These are phyloP conservation scores for Teratosphaeria epicoccoides DNA, from an alignment of 2,329 filamentous ascomycete species.

Conservation along the genomic window DNA sequence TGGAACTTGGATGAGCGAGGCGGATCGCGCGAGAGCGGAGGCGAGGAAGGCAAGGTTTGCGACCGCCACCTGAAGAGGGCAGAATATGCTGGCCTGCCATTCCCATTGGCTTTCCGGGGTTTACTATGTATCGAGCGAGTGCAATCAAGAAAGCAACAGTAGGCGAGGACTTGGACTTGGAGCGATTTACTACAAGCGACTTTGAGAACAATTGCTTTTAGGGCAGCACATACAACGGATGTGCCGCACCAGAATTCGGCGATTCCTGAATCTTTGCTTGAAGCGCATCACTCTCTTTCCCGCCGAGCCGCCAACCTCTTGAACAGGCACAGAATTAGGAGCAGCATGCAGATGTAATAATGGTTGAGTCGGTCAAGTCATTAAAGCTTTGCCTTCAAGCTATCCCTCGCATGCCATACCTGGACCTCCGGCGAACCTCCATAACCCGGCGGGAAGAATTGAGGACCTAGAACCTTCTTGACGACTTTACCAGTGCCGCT, in stretches of 20 bases:
- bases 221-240: not conserved
- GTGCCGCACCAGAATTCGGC: not conserved
- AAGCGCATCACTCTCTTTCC: not conserved
- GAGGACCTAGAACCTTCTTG: constrained; percentile 32
- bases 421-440: constrained; percentile 14
- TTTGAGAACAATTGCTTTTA: not conserved
- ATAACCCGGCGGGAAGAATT: constrained; percentile 22
- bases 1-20: constrained; percentile 33
- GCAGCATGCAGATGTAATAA: too few relatives aligned
- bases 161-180: not conserved
- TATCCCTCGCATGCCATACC: constrained; percentile 13
- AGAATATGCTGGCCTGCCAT: not conserved
- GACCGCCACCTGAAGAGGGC: constrained; percentile 3
- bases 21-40: constrained; percentile 34
- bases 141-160: not conserved
- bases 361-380: too few relatives aligned
- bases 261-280: too few relatives aligned
- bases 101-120: not conserved
- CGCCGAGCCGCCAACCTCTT: not conserved
- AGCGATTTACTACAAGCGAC: not conserved
- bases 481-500: constrained; percentile 41
- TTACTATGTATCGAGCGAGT: not conserved
- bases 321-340: not conserved
- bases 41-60: constrained; percentile 36
- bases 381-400: not conserved